phyloP scores from a whole-genome alignment of 2,329 filamentous ascomycete species.

The Fusarium denticulatum region DNA sequence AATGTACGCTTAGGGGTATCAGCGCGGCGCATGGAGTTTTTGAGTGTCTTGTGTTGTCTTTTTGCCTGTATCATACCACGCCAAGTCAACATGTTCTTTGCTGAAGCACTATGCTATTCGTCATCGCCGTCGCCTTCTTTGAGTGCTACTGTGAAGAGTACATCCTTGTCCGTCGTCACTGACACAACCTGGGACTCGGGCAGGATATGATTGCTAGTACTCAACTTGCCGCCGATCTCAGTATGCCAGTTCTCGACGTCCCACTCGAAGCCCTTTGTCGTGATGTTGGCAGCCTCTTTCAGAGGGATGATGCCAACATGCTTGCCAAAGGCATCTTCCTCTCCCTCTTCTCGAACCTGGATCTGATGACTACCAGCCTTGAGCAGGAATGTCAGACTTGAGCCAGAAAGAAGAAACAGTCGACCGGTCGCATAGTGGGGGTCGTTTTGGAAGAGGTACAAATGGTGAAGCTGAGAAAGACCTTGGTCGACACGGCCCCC shows the following conservation, averaged over 20 bases:
- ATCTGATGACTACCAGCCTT: slow-evolving; percentile 74
- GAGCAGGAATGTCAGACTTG: slow-evolving; percentile 86
- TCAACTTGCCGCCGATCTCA: slow-evolving; percentile 76
- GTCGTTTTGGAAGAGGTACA: slow-evolving; percentile 71
- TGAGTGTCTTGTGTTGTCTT: slow-evolving; percentile 23
- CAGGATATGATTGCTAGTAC: slow-evolving; percentile 82
- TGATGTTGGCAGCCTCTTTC: slow-evolving; percentile 80
- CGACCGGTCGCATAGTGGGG: slow-evolving; percentile 61
- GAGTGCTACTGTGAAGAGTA: slow-evolving; percentile 80
- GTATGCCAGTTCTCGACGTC: slow-evolving; percentile 86
- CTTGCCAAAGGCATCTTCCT: slow-evolving; percentile 70
- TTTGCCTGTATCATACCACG: slow-evolving; percentile 27
- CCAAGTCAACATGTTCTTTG: slow-evolving; percentile 3
- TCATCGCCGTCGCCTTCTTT: slow-evolving; percentile 50
- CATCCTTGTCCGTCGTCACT: slow-evolving; percentile 69
- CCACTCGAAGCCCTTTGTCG: slow-evolving; percentile 86
- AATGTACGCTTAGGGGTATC: slow-evolving; percentile 34
- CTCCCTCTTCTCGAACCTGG: slow-evolving; percentile 64
- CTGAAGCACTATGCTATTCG: slow-evolving; percentile 23
- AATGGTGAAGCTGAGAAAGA: slow-evolving; percentile 86
- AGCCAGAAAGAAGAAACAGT: slow-evolving; percentile 83
- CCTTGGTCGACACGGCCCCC: slow-evolving; percentile 94
- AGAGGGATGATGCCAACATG: slow-evolving; percentile 89
- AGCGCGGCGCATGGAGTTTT: slow-evolving; percentile 45
- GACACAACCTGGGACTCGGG: slow-evolving; percentile 68